Evolutionary conservation across 2,329 filamentous ascomycete species (phyloP).

Genomic region (Botrytis galanthina): DNA sequence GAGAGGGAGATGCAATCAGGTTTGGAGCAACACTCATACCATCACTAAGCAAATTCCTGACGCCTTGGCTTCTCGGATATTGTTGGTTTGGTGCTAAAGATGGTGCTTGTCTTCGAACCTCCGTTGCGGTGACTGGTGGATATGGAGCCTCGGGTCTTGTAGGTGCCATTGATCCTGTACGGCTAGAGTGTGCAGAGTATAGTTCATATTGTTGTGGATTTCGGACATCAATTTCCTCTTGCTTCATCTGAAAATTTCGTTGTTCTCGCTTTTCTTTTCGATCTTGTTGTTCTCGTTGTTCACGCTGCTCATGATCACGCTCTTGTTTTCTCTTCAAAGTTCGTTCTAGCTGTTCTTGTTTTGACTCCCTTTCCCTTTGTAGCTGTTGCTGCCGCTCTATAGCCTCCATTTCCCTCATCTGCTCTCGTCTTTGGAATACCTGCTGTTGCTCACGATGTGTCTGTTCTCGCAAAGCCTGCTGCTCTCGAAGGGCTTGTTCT

Average conservation of each 20-base stretch:
- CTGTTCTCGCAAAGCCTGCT: background rate
- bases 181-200: constrained; percentile 32
- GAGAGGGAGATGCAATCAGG: constrained; percentile 32
- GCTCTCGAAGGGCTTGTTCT: constrained; percentile 8
- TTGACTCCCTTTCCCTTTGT: constrained; percentile 7
- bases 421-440: background rate
- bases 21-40: constrained; percentile 26
- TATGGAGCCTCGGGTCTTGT: constrained; percentile 31
- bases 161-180: constrained; percentile 27
- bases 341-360: constrained; percentile 8
- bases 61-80: constrained; percentile 28
- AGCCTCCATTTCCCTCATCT: constrained; percentile 9
- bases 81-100: constrained; percentile 29
- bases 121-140: constrained; percentile 8
- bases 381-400: background rate
- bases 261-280: constrained; percentile 29
- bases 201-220: constrained; percentile 40
- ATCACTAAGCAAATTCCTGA: constrained; percentile 33
- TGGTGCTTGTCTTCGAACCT: constrained; percentile 26
- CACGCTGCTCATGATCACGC: constrained; percentile 19
- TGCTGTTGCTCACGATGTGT: constrained; percentile 5
- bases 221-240: constrained; percentile 35
- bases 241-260: constrained; percentile 34
- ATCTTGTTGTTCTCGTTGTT: constrained; percentile 20
- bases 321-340: constrained; percentile 21